Base-by-base conservation (phyloP, 2,329 filamentous ascomycete genomes). In the Corynespora cassiicola region DNA sequence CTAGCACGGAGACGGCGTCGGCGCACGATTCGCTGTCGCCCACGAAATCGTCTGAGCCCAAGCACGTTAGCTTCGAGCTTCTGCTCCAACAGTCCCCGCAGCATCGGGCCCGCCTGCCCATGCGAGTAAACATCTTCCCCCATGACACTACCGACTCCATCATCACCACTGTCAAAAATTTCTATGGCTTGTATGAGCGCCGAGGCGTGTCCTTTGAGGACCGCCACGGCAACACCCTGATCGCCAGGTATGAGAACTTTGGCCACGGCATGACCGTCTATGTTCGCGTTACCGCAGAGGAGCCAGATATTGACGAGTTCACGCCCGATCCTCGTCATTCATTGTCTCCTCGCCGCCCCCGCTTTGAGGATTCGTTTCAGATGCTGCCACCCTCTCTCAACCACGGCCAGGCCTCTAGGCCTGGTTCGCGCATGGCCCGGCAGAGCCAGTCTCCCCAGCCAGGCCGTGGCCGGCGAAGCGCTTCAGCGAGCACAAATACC, bases 81-180 rank as follows among this genome's bases (percentile, higher is more conserved):
- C 76, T 90, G 54, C 82, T 87, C 56, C 77, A 80, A 36, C 81
- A 87, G 56, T 79, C 81, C 20, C 82, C 83, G 45, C 81, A 86
- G 63, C 82, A 81, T 56, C 82, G 83, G 56, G 87, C 86, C 71
- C 85, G 88, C 63, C 76, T 91, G 53, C 87, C 88, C n/a, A 85
- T 92, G 82, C 79, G 87, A 60, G 87, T 92, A 36, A 88, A 95
- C 62, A 96, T 99, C 56, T 96, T 87, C 63, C 89, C 89, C 30
- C 91, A 97, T 70, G 94, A 99, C 75, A 91, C 89, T 35, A 97
- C 92, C 15, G 92, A 97, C 66, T 96, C 91, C 22, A 99, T 99
- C 73, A 89, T 97, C 50, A 94, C 90, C 10, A 97, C 94, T 1
- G 92, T 97, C 63, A 97, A 96, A 80, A 97, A 96, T 76, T 97